Evolutionary conservation across 768 basidiomycete genomes (phyloP).

Genomic region (Boletus huronensis): DNA sequence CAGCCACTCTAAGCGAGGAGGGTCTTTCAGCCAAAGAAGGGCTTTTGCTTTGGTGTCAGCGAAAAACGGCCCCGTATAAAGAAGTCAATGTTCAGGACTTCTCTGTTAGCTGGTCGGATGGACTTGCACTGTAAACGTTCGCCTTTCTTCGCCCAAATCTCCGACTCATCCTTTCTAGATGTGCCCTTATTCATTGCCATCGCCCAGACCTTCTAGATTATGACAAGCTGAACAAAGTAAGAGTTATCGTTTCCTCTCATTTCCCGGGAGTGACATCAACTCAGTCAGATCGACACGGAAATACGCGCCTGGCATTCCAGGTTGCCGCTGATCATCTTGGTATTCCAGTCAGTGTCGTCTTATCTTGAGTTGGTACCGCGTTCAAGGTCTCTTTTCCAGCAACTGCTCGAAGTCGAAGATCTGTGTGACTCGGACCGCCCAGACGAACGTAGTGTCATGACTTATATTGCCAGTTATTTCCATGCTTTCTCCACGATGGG

Average conservation of each 20-base stretch:
- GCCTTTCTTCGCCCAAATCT: not conserved
- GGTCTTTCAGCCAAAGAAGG: conserved; percentile 99
- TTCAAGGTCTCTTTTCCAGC: conserved; percentile 42
- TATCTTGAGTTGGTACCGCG: not conserved
- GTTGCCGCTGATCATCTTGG: conserved; percentile 85
- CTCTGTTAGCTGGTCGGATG: conserved; percentile 89
- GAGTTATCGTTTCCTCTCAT: not conserved
- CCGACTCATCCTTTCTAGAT: conserved; percentile 47
- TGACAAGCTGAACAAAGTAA: conserved; percentile 76
- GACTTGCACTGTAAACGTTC: conserved; percentile 78
- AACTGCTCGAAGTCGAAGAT: conserved; percentile 95
- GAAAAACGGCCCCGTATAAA: conserved; percentile 87
- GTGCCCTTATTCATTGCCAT: conserved; percentile 96
- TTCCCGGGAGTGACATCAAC: conserved; percentile 8
- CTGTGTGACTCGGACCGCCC: conserved; percentile 83
- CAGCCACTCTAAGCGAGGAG: conserved; percentile 67
- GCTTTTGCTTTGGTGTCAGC: conserved; percentile 94
- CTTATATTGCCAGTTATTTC: conserved; percentile 95
- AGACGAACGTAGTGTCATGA: conserved; percentile 97
- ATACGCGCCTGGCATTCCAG: conserved; percentile 83
- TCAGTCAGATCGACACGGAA: conserved; percentile 73
- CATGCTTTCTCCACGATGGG: conserved; percentile 98
- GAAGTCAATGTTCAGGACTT: conserved; percentile 96
- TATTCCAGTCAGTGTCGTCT: conserved; percentile 68
- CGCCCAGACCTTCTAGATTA: conserved; percentile 95